Conservation (phyloP, 257 asterid genomes). For the Ligustrum vulgare region DNA sequence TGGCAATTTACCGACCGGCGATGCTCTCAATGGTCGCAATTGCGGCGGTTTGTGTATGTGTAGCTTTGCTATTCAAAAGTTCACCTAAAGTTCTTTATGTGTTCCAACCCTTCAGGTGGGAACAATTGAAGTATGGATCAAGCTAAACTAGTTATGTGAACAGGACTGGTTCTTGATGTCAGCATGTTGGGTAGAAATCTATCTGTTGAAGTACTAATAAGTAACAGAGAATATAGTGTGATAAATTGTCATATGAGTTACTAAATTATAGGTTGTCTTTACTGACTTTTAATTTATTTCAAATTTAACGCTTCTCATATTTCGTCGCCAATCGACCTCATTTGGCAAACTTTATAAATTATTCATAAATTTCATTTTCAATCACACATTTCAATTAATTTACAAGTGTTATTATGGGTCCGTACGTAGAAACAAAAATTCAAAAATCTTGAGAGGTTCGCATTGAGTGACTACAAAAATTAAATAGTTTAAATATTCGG, state of each 20-base stretch:
- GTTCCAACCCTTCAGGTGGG: constrained; percentile 55
- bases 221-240: background rate
- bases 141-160: constrained; percentile 25
- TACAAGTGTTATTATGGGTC: too few relatives aligned
- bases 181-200: background rate
- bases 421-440: too few relatives aligned
- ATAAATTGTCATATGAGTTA: background rate
- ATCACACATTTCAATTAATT: too few relatives aligned
- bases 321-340: too few relatives aligned
- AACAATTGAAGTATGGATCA: constrained; percentile 43
- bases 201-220: background rate
- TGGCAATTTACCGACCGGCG: constrained; percentile 47
- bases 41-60: constrained; percentile 51
- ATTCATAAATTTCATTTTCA: too few relatives aligned
- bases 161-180: background rate
- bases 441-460: too few relatives aligned
- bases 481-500: too few relatives aligned
- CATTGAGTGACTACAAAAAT: too few relatives aligned
- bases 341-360: too few relatives aligned
- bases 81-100: constrained; percentile 45
- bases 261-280: too few relatives aligned
- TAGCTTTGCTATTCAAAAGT: constrained; percentile 48
- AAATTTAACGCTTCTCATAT: too few relatives aligned
- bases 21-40: constrained; percentile 55
- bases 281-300: too few relatives aligned